phyloP scores from a whole-genome alignment of 495 filamentous ascomycete genomes.

The Aspergillus ellipticus region DNA sequence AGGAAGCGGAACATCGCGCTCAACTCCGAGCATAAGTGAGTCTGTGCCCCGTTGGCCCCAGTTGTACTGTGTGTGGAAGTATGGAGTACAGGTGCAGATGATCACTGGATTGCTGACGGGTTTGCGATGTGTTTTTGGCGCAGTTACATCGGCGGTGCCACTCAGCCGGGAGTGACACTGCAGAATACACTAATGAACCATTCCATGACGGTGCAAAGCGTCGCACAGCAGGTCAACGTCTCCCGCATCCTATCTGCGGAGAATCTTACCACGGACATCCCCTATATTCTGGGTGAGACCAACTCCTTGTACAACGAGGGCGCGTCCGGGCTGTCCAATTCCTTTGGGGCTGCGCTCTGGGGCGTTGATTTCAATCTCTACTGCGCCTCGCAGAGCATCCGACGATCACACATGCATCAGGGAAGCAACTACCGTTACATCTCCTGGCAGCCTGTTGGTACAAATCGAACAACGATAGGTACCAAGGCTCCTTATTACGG shows the following conservation, averaged over 20 bases:
- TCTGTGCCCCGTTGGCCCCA: background rate
- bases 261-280: slow-evolving; percentile 38
- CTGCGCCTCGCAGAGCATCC: slow-evolving; percentile 54
- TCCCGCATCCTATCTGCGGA: slow-evolving; percentile 15
- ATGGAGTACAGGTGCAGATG: background rate
- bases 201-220: slow-evolving; percentile 44
- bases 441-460: slow-evolving; percentile 58
- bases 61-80: background rate
- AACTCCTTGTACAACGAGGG: slow-evolving; percentile 66
- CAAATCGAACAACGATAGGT: slow-evolving; percentile 48
- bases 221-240: slow-evolving; percentile 4
- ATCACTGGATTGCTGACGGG: slow-evolving; percentile 2
- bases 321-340: slow-evolving; percentile 58
- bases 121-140: background rate
- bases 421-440: slow-evolving; percentile 60
- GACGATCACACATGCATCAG: slow-evolving; percentile 62
- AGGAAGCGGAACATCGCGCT: slow-evolving; percentile 46
- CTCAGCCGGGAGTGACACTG: slow-evolving; percentile 59
- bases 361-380: slow-evolving; percentile 62
- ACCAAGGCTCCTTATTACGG: slow-evolving; percentile 69
- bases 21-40: slow-evolving; percentile 64
- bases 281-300: slow-evolving; percentile 63
- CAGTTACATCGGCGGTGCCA: slow-evolving; percentile 64
- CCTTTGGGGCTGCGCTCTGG: slow-evolving; percentile 71
- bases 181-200: slow-evolving; percentile 66